Base-by-base conservation (phyloP, 306 rosid species). In the Arachis hypogaea region DNA sequence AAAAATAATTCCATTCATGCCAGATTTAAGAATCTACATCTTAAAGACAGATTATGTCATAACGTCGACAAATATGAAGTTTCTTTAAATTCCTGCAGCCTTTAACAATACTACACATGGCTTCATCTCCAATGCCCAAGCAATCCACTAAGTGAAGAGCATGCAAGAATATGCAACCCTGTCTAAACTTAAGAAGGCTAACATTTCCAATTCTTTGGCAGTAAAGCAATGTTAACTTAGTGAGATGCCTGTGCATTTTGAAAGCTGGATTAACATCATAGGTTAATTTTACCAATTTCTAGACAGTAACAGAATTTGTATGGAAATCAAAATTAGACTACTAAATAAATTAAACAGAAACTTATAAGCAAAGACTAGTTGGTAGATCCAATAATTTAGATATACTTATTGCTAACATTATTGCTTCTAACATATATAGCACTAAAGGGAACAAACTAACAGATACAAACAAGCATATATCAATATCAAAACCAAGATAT, bases 131-230 rank as follows among this genome's bases (percentile, higher is more conserved):
- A 52, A 89, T 86, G 72, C 84, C 77, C 45, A 96, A 84, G 83
- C 97, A 92, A 78, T 89, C 96, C 75, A 89, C 93, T 84, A 92
- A 78, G 81, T 88, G 85, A 78, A 92, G 93, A 68, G 89, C 80
- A 76, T 88, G 88, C 85, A 92, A 73, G 79, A 86, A 85, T 84
- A 81, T 86, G 79, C 96, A 92, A 42, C 92, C 88, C 72, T 56
- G 80, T 59, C 97, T 93, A 67, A 92, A 81, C 80, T 77, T 88
- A 66, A 79, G 73, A 55, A 92, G 93, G 76, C 90, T 92, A 62
- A 58, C 59, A 83, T 82, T 75, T 7, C 88, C 90, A 12, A 92
- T 86, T 81, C 84, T 89, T 72, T 87, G 96, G 92, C 93, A 92
- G 84, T 87, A 89, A 50, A 89, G 82, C 78, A 92, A 74, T 51